phyloP scores from a whole-genome alignment of 2,329 filamentous ascomycete species.

The Xylogone sp. region DNA sequence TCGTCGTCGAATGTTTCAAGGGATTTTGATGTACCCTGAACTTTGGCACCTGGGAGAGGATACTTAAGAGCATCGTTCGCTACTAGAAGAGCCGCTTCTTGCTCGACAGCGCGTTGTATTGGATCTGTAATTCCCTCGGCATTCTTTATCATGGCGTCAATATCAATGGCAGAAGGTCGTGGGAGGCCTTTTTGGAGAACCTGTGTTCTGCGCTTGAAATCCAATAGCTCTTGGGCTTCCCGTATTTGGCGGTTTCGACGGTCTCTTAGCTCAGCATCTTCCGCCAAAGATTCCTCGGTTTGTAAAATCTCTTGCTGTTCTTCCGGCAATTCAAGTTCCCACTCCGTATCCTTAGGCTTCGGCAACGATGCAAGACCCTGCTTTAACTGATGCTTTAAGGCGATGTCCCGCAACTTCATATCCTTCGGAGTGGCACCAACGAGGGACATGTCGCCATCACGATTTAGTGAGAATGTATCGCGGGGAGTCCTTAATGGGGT shows the following conservation, averaged over 20 bases:
- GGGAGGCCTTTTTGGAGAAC: constrained; percentile 86
- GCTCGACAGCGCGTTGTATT: constrained; percentile 65
- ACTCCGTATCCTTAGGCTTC: constrained; percentile 89
- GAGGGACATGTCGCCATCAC: constrained; percentile 60
- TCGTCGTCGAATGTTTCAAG: constrained; percentile 67
- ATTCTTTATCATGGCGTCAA: constrained; percentile 61
- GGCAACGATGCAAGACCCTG: constrained; percentile 77
- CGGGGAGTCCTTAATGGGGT: constrained; percentile 86
- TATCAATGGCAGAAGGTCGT: constrained; percentile 68
- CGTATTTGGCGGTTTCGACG: constrained; percentile 69
- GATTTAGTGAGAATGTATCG: constrained; percentile 82
- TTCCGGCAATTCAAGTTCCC: constrained; percentile 88
- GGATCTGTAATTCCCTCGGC: constrained; percentile 60
- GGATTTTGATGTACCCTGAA: constrained; percentile 56
- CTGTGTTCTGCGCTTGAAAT: constrained; percentile 80
- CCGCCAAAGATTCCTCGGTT: constrained; percentile 49
- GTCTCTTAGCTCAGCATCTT: constrained; percentile 70
- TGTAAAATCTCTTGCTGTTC: constrained; percentile 61
- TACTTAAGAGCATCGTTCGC: constrained; percentile 76
- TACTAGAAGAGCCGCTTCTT: constrained; percentile 75
- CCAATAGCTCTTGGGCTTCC: constrained; percentile 65
- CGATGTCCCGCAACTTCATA: constrained; percentile 65
- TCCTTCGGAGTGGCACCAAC: constrained; percentile 75
- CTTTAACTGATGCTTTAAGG: constrained; percentile 64
- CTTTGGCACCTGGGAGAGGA: constrained; percentile 63